Evolutionary conservation across 1,139 yeast genomes (phyloP).

Genomic region (Scheffersomyces insectosa): DNA sequence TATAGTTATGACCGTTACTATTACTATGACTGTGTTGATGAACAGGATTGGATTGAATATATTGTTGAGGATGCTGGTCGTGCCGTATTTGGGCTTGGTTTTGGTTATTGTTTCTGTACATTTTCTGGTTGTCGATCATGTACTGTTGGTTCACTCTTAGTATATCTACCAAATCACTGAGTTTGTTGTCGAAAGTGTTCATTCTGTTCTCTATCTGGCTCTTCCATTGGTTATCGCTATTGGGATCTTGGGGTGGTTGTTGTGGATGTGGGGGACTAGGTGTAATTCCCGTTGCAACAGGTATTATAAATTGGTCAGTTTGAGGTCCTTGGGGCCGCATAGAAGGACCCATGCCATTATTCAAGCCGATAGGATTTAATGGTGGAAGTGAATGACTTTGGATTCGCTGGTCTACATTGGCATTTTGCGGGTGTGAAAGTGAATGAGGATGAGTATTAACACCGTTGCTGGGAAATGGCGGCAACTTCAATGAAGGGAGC

Average conservation of each 20-base stretch:
- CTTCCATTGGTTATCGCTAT: conserved; percentile 34
- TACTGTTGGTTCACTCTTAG: conserved; percentile 34
- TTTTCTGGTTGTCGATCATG: conserved; percentile 22
- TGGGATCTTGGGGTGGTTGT: background rate
- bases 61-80: conserved; percentile 1
- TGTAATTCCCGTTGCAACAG: conserved; percentile 1
- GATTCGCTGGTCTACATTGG: background rate
- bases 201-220: conserved; percentile 46
- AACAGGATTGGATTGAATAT: background rate
- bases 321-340: conserved; percentile 1
- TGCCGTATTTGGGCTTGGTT: background rate
- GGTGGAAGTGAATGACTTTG: conserved; percentile 21
- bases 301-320: conserved; percentile 14
- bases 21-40: background rate
- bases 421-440: background rate
- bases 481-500: conserved; percentile 47
- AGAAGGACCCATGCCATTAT: background rate
- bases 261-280: conserved; percentile 1
- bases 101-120: conserved; percentile 1
- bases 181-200: conserved; percentile 45
- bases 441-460: conserved; percentile 1
- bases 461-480: conserved; percentile 20
- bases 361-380: conserved; percentile 7
- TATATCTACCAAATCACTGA: conserved; percentile 44
- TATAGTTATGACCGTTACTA: too few species aligned